Conservation (phyloP, 2,329 filamentous ascomycete genomes). For the Geosmithia putterillii region DNA sequence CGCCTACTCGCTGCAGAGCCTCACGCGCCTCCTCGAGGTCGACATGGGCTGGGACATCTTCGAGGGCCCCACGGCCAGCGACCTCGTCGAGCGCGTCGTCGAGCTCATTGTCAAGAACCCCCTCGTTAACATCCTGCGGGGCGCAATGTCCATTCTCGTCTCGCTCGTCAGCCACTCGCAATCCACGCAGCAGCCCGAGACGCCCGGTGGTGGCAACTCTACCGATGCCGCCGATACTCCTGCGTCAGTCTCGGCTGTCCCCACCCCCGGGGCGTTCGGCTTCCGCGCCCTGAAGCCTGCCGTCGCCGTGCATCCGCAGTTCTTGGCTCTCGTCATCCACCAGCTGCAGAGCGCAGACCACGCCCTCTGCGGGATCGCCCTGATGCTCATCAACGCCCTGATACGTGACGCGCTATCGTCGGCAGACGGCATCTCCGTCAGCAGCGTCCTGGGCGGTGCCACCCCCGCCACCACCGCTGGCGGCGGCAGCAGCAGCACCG, state of each 20-base stretch:
- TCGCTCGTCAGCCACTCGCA: conserved; percentile 83
- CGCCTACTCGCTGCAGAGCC: conserved; percentile 84
- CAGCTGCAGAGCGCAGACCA: conserved; percentile 91
- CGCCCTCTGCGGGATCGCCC: conserved; percentile 84
- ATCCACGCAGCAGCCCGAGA: conserved; percentile 24
- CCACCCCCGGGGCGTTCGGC: conserved; percentile 55
- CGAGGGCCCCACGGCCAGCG: conserved; percentile 47
- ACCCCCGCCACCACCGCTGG: too few relatives aligned
- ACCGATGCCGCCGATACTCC: conserved; percentile 11
- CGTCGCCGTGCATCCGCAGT: conserved; percentile 82
- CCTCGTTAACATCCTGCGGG: conserved; percentile 90
- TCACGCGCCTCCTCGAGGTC: conserved; percentile 79
- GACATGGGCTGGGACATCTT: conserved; percentile 97
- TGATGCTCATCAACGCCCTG: conserved; percentile 90
- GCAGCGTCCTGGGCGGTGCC: conserved; percentile 32
- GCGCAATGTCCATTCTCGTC: conserved; percentile 92
- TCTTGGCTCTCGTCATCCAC: conserved; percentile 86
- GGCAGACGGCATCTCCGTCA: conserved; percentile 37
- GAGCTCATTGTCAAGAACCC: conserved; percentile 91
- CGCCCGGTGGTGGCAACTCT: too few relatives aligned
- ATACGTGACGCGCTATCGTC: conserved; percentile 82
- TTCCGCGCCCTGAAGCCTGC: conserved; percentile 88
- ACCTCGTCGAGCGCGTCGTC: conserved; percentile 66
- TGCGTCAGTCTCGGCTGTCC: conserved; percentile 18
- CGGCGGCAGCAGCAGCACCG: conserved; percentile 12